Base-by-base conservation (phyloP, 2,329 filamentous ascomycete species). In the Xylariaceae sp. region DNA sequence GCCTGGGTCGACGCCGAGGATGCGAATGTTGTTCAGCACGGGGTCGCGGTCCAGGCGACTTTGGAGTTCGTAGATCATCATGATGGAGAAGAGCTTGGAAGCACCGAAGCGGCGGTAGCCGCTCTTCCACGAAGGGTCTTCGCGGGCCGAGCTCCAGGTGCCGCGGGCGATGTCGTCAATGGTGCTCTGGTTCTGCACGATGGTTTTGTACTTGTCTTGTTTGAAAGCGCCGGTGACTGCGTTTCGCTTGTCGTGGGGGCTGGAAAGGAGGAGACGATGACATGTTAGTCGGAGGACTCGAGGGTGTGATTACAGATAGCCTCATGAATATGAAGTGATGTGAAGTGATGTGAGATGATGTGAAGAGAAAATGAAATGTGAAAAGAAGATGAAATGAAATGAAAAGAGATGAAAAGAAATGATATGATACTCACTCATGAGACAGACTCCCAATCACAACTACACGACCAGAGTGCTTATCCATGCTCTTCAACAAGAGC, bases 1-100 rank as follows among this genome's bases (percentile, higher is more conserved):
- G 35, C 70, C 71, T 0, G 71, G 70, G 56, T 73, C 70, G 7
- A 72, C 56, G n/a, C 63, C 64, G 3, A 73, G 54, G 34, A 70
- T 55, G 9, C 60, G 63, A 27, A 73, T 63, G 4, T 64, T 61
- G 8, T 58, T 62, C 0, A 71, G 56, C 1, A 43, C 44, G 8
- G 67, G 63, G 51, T 70, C 67, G 1, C 45, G 52, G 34, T 62
- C 56, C 9, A 71, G 56, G 6, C 68, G 64, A 30, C 55, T 58
- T 32, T 65, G 61, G n/a, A 70, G 62, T 51, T 71, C 68, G 30
- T 35, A 68, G 65, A 68, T 65, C 59, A 70, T 68, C 66, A 70
- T 68, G 9, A 68, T 59, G 19, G 65, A 52, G 55, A 64, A 70
- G 6, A 70, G 60, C 53, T 71, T 69, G 19, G 62, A 57, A 6